Percentiles rank a stretch among this genome's conserved stretches.
phyloP scores from a whole-genome alignment of 352 stramenopile genomes.

The Peronospora destructor region DNA sequence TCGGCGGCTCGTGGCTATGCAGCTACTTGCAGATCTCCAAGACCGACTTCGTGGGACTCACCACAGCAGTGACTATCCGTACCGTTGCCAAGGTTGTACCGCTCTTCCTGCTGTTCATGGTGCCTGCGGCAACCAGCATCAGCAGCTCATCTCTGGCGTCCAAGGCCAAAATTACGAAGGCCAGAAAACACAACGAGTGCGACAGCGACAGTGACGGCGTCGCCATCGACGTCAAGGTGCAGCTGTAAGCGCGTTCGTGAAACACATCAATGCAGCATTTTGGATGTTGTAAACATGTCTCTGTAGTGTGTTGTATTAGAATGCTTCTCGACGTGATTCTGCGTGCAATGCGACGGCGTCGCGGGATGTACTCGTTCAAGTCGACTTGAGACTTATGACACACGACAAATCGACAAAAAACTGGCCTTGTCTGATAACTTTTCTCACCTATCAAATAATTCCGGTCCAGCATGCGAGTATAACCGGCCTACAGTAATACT shows the following conservation, averaged over 20 bases:
- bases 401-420: conserved; percentile 6
- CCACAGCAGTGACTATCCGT: conserved; percentile 47
- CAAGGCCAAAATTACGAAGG: conserved; percentile 14
- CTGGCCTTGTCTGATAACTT: no score
- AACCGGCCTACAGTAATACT: no score
- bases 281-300: not conserved
- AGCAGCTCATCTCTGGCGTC: conserved; percentile 40
- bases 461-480: no score
- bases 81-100: conserved; percentile 60
- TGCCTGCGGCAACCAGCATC: conserved; percentile 63
- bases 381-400: not conserved
- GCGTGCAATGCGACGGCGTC: no score
- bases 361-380: not conserved
- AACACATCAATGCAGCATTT: not conserved
- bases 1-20: conserved; percentile 74
- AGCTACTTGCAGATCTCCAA: conserved; percentile 70
- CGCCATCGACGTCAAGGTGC: conserved; percentile 31
- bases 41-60: conserved; percentile 57
- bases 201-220: conserved; percentile 16
- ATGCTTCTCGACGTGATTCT: no score
- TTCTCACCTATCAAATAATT: no score
- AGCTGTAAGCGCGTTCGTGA: conserved; percentile 8
- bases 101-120: conserved; percentile 66
- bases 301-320: no score
- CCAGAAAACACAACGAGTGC: conserved; percentile 25